These are phyloP conservation scores for Cryptomeria japonica DNA, from an alignment of 75 land plant species.

Conservation along the genomic window DNA sequence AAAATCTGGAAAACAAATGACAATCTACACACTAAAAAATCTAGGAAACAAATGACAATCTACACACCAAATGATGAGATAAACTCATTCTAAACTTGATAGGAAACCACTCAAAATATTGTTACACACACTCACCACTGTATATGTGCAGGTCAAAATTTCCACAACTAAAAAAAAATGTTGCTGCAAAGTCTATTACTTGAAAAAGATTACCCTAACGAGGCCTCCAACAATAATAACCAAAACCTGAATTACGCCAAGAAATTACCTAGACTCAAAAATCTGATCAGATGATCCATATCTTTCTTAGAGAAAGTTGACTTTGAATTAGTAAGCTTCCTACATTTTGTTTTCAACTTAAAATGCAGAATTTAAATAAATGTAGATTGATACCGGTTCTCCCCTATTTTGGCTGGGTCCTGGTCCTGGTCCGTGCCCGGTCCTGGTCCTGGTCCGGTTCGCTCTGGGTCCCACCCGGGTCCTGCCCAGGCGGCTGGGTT, in stretches of 20 bases:
- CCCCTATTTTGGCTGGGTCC: no score
- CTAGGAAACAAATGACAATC: neutral
- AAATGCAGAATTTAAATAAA: neutral
- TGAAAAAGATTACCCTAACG: neutral
- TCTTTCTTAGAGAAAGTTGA: neutral
- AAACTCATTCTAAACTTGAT: neutral
- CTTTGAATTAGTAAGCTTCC: neutral
- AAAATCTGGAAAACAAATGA: no score
- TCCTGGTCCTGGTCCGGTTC: no score
- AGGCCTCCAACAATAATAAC: neutral
- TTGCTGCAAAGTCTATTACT: neutral
- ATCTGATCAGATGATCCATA: neutral
- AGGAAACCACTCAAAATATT: neutral
- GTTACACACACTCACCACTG: neutral
- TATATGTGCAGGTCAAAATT: neutral
- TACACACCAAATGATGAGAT: neutral
- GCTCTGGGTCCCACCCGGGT: no score
- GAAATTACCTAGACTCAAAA: neutral
- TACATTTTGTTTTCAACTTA: neutral
- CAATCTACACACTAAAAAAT: neutral
- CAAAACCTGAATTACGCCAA: neutral
- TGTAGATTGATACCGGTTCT: no score
- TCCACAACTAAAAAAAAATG: neutral
- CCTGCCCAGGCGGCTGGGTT: no score
- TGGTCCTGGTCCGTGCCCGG: no score